Conservation (phyloP, 23 red algal genomes). For the Gracilaria gracilis region DNA sequence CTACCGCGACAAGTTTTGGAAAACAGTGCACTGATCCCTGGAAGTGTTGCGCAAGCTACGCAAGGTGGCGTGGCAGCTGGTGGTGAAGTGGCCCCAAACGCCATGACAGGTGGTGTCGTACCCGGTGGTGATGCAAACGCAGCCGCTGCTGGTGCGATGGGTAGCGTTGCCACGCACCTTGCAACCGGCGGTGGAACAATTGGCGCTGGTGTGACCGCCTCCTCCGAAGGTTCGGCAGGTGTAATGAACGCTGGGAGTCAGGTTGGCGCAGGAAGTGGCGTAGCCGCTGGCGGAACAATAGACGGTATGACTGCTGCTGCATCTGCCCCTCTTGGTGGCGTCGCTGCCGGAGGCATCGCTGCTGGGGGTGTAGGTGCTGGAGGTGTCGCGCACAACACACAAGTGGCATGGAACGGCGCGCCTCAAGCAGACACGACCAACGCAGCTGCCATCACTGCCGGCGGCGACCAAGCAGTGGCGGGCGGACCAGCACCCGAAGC, state of each 20-base stretch:
- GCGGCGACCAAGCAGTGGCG: too few relatives aligned
- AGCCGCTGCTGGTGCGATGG: not conserved
- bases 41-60: not conserved
- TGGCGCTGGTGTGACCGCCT: not conserved
- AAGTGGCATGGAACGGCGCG: not conserved
- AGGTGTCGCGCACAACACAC: not conserved
- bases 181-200: not conserved
- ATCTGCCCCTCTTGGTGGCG: not conserved
- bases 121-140: not conserved
- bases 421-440: not conserved
- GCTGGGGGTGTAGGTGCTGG: not conserved
- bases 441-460: too few relatives aligned
- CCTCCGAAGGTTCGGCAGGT: not conserved
- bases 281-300: not conserved
- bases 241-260: not conserved
- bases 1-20: slow-evolving; percentile 11
- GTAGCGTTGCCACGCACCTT: not conserved
- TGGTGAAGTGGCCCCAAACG: not conserved
- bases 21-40: not conserved
- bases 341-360: too few relatives aligned
- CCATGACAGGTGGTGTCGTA: not conserved
- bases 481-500: not conserved
- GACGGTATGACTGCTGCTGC: not conserved
- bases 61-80: not conserved
- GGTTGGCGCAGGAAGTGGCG: not conserved